Conservation (phyloP, 257 asterid species). For the Cruciata laevipes region DNA sequence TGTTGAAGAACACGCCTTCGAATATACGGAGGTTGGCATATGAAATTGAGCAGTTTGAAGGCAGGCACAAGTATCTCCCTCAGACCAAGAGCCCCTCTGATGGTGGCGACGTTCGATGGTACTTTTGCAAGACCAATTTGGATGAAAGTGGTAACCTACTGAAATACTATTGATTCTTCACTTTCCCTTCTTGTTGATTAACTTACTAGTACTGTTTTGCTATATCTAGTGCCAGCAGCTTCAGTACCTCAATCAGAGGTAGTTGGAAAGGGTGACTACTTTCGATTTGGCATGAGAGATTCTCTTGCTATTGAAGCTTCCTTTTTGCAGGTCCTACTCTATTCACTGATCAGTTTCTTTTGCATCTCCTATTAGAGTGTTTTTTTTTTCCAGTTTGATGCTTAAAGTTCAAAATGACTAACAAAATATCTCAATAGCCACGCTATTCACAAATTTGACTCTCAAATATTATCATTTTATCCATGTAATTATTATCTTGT, state of each 20-base stretch:
- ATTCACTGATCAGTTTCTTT: background rate
- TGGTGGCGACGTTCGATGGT: conserved; percentile 93
- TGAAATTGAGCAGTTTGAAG: conserved; percentile 82
- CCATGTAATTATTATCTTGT: too few relatives aligned
- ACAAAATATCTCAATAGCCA: background rate
- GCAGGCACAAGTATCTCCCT: conserved; percentile 84
- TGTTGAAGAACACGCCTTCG: conserved; percentile 84
- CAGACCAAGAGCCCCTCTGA: conserved; percentile 89
- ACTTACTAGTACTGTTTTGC: background rate
- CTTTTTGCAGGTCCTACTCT: conserved; percentile 70
- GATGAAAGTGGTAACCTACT: conserved; percentile 49
- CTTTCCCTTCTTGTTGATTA: background rate
- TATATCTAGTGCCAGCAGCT: conserved; percentile 68
- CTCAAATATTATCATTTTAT: background rate
- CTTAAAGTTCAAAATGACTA: background rate
- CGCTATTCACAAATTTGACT: background rate
- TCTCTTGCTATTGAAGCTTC: conserved; percentile 97
- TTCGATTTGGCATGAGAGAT: conserved; percentile 95
- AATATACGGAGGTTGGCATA: conserved; percentile 72
- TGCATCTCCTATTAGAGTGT: background rate
- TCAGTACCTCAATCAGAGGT: conserved; percentile 72
- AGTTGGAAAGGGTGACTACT: conserved; percentile 87
- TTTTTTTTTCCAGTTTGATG: background rate
- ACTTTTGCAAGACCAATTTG: conserved; percentile 77
- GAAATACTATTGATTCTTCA: background rate